Evolutionary conservation across 257 asterid genomes (phyloP).

Genomic region (Plantago major): DNA sequence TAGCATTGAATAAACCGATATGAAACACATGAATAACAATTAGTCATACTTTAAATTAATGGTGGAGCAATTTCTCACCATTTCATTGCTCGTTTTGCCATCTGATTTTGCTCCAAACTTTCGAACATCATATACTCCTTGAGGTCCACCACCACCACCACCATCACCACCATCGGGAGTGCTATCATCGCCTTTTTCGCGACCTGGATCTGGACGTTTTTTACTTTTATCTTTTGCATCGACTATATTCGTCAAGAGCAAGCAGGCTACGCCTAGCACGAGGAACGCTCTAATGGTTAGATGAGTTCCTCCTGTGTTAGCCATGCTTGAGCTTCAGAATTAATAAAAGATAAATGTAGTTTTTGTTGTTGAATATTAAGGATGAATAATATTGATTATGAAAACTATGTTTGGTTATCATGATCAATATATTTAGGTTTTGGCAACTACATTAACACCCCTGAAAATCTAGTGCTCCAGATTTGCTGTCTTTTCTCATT

Average conservation of each 20-base stretch:
- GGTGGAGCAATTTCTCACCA: constrained; percentile 25
- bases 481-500: constrained; percentile 11
- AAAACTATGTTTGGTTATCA: not conserved
- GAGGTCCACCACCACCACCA: constrained; percentile 15
- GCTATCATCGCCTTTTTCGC: too few relatives aligned
- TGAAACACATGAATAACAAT: not conserved
- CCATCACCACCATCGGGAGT: not conserved
- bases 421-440: not conserved
- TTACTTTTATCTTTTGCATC: too few relatives aligned
- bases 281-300: constrained; percentile 10
- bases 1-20: too few relatives aligned
- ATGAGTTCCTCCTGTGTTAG: constrained; percentile 9
- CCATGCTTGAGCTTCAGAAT: constrained; percentile 20
- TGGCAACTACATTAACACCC: constrained; percentile 5
- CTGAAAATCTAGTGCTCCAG: constrained; percentile 17
- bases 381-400: not conserved
- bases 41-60: not conserved
- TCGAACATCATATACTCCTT: constrained; percentile 52
- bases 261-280: constrained; percentile 20
- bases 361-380: constrained; percentile 8
- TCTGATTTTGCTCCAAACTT: constrained; percentile 48
- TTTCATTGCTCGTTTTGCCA: constrained; percentile 34
- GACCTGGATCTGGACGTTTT: too few relatives aligned
- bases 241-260: not conserved
- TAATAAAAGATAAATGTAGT: not conserved